Base-by-base conservation (phyloP, 2,329 filamentous ascomycete species). In the Pseudocercospora fuligena region DNA sequence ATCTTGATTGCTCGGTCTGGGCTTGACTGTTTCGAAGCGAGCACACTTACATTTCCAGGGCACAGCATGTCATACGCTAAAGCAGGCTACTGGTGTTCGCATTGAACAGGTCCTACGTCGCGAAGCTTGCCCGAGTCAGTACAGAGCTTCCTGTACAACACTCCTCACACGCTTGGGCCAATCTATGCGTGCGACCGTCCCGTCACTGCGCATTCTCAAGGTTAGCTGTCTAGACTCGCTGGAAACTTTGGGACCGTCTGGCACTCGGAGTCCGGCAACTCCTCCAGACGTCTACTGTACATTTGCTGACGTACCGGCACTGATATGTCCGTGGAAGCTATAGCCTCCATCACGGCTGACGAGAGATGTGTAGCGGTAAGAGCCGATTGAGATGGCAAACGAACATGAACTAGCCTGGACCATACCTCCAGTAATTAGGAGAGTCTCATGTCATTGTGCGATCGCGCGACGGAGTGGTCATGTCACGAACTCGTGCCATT, bases 71-170 rank as follows among this genome's bases (percentile, higher is more conserved):
- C 47, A 56, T 19, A n/a, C 25, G 51, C 51, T 56, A 31, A 27
- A 14, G 51, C 23, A 31, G 23, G 4, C 51, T n/a, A n/a, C 27
- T 31, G 23, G 14, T 56, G 51, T 56, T 56, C 51, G 51, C 51
- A 56, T 56, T 16, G 25, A 29, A 27, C 51, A 56, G 3, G 51
- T 56, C 51, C 51, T 56, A 56, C 51, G 51, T 27, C 51, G 51
- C 51, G 51, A 56, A 56, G 25, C 51, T 56, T 56, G 27, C 51
- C 27, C 51, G 51, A 56, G 51, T 56, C 51, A 56, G 51, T 31
- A 27, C 27, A 31, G 27, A 29, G 51, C 51, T 56, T 56, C 51
- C 51, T 56, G 51, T 51, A 16, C 47, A 14, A 25, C 47, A 51
- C 47, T 23, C 47, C 47, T 51, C 47, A 25, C 23, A 27, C 47